Percentiles rank a stretch among this genome's conserved stretches.
Evolutionary conservation across 192 early-diverging fungal genomes (phyloP).

Genomic region (Mortierella alpina): DNA sequence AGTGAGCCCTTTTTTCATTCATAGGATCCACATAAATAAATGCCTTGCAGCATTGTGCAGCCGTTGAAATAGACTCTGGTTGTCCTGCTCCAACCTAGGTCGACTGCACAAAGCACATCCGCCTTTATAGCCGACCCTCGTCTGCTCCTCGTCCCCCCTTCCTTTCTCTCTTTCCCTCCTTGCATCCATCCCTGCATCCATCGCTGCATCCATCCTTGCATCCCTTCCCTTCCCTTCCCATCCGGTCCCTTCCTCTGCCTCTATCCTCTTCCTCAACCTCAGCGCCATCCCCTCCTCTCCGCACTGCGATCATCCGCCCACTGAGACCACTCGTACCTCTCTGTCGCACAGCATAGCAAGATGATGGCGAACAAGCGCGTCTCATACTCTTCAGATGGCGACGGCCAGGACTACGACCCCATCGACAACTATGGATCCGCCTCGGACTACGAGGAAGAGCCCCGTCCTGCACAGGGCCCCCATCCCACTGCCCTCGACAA

Average conservation of each 20-base stretch:
- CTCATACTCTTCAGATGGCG: slow-evolving; percentile 31
- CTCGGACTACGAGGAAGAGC: slow-evolving; percentile 21
- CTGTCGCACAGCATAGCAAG: neutral
- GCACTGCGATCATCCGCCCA: neutral
- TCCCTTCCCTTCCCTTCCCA: neutral
- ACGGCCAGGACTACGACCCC: slow-evolving; percentile 28
- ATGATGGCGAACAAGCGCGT: slow-evolving; percentile 27
- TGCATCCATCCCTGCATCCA: neutral
- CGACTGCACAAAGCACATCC: neutral
- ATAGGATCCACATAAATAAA: too few relatives aligned
- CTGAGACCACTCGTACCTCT: neutral
- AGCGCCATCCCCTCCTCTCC: neutral
- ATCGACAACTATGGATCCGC: slow-evolving; percentile 26
- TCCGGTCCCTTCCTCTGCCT: too few relatives aligned
- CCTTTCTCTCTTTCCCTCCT: slow-evolving; percentile 4
- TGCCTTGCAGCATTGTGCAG: too few relatives aligned
- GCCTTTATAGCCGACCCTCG: neutral
- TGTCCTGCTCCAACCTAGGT: neutral
- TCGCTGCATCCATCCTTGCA: neutral
- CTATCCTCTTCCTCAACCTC: too few relatives aligned
- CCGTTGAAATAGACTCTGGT: neutral
- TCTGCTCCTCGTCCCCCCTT: neutral
- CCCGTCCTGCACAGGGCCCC: neutral
- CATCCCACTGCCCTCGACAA: neutral
- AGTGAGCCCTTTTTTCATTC: neutral